A percentile compares a stretch with the other conserved stretches of the same genome.
Conservation (phyloP, 1,284 basidiomycete genomes). For the Entoloma clypeatum region DNA sequence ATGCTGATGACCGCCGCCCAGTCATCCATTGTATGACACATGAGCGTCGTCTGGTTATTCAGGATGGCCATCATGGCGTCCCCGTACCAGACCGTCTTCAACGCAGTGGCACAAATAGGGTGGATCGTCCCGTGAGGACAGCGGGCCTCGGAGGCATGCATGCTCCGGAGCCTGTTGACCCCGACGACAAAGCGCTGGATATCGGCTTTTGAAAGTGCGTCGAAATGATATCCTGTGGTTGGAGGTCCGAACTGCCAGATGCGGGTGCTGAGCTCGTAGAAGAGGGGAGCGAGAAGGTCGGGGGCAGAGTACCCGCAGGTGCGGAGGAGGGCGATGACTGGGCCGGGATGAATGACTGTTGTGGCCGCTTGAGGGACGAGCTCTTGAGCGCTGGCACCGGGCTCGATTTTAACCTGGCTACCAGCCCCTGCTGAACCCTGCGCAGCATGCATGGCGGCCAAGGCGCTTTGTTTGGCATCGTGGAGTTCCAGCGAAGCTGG, state of each 20-base stretch:
- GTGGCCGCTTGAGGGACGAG: too few species aligned
- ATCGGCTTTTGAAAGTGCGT: constrained; percentile 3
- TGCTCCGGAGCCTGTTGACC: constrained; percentile 5
- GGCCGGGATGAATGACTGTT: constrained; percentile 8
- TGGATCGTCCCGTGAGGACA: constrained; percentile 1
- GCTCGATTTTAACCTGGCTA: too few species aligned
- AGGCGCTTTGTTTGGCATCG: not conserved
- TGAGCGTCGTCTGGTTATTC: constrained; percentile 2
- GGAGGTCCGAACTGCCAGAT: constrained; percentile 7
- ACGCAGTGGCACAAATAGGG: not conserved
- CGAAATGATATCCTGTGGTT: constrained; percentile 1
- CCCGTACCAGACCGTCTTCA: constrained; percentile 1
- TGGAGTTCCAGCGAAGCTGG: constrained; percentile 9
- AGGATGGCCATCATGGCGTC: constrained; percentile 1
- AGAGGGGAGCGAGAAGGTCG: constrained; percentile 11
- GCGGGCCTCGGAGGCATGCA: constrained; percentile 3
- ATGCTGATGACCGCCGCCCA: constrained; percentile 3
- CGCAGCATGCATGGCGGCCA: not conserved
- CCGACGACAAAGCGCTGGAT: constrained; percentile 10
- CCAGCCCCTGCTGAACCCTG: too few species aligned
- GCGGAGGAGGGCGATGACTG: constrained; percentile 8
- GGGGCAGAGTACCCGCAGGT: constrained; percentile 5
- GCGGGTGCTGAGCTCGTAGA: constrained; percentile 9
- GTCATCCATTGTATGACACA: constrained; percentile 9
- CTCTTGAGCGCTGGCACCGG: not conserved